Base-by-base conservation (phyloP, 208 protist genomes). In the Angomonas deanei region DNA sequence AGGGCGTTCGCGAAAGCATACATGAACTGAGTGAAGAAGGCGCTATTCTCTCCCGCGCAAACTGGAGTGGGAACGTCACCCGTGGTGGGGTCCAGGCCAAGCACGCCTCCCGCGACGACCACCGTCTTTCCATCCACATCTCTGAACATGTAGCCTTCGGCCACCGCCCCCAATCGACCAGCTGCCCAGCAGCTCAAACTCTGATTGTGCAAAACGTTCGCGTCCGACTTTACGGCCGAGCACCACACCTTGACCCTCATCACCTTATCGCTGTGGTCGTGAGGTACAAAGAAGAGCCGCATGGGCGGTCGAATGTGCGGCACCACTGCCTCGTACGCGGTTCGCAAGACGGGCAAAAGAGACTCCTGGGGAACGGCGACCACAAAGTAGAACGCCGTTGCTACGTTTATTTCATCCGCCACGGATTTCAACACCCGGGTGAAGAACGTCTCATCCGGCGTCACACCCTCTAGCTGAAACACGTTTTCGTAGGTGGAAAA, bases 101-200 rank as follows among this genome's bases (percentile, higher is more conserved):
- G 24, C 2, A 6, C 33, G 19, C 19, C 33, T 54, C 48, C 48
- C 2, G 19, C 31, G 19, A 55, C 5, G 46, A 31, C 36, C 26
- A 66, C 53, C 5, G 84, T 64, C 24, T 84, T 53, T 1, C 38
- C 26, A 8, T 61, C 24, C 19, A 39, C 21, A 1, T 55, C 65
- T 2, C 5, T n/a, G 19, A 74, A 28, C 11, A 50, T 65, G n/a
- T 73, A 79, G 0, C 79, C 82, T 68, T 97, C 80, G 0, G 92
- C 81, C 57, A 95, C 94, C 11, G 92, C 91, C 3, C 94, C 93
- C 27, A 87, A 73, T 19, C 70, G 78, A 3, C 88, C 86, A 3
- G 96, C 74, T 4, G 91, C 93, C 92, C 94, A 98, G 64, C 93
- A 85, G 34, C 80, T 95, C 28, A 89, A 75, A 47, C 92, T 97